phyloP scores from a whole-genome alignment of 176 grass and related monocot species.

The Stipa capillata region DNA sequence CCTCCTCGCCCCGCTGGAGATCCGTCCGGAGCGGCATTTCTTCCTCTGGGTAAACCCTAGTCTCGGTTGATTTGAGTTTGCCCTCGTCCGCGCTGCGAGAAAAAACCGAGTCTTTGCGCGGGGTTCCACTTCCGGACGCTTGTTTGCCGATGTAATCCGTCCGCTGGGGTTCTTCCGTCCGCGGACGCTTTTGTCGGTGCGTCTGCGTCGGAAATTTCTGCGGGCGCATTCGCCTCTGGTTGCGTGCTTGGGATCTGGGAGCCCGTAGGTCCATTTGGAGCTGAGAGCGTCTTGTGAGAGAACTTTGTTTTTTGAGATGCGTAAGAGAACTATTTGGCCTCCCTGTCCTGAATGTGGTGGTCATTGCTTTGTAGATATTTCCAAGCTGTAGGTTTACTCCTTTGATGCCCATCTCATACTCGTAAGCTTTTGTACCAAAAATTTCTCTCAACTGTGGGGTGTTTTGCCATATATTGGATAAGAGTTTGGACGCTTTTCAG shows the following conservation, averaged over 20 bases:
- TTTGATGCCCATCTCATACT: not conserved
- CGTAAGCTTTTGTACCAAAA: not conserved
- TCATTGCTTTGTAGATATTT: not conserved
- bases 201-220: not conserved
- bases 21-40: conserved; percentile 31
- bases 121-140: not conserved
- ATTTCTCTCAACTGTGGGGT: not conserved
- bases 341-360: not conserved
- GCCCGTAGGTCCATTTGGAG: not conserved
- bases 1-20: conserved; percentile 20
- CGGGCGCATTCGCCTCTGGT: not conserved
- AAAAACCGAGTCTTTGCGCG: conserved; percentile 21
- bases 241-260: conserved; percentile 22
- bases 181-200: conserved; percentile 29
- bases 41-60: conserved; percentile 43
- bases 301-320: conserved; percentile 7
- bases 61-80: not conserved
- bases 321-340: not conserved
- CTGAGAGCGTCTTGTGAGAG: not conserved
- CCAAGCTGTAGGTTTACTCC: not conserved
- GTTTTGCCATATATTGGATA: not conserved
- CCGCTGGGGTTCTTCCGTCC: not conserved
- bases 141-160: too few relatives aligned
- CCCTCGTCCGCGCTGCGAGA: not conserved
- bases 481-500: not conserved